phyloP scores from a whole-genome alignment of 257 asterid species.

The Leptodermis oblonga region DNA sequence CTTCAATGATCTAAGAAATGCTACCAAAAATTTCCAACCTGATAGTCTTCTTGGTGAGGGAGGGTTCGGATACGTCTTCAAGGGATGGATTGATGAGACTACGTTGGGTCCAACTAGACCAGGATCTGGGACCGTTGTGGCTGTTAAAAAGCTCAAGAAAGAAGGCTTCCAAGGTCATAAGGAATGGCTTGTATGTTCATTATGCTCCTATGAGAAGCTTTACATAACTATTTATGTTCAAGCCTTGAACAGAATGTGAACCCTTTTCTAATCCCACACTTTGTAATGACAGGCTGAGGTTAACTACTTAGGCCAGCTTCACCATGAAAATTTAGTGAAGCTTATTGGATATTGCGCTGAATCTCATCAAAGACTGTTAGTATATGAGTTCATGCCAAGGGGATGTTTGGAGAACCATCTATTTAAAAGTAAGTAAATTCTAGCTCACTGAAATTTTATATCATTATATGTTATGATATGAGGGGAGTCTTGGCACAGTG shows the following conservation, averaged over 20 bases:
- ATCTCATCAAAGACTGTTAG: slow-evolving; percentile 51
- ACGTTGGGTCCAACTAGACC: slow-evolving; percentile 47
- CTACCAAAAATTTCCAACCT: slow-evolving; percentile 54
- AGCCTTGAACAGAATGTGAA: not conserved
- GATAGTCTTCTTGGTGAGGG: slow-evolving; percentile 79
- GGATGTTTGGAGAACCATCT: slow-evolving; percentile 83
- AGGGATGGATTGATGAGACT: slow-evolving; percentile 68
- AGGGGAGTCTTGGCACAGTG: too few relatives aligned
- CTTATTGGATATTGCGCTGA: slow-evolving; percentile 72
- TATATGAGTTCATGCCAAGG: slow-evolving; percentile 65
- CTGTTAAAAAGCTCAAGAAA: slow-evolving; percentile 58
- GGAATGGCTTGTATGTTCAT: slow-evolving; percentile 70
- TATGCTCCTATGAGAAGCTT: not conserved
- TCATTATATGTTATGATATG: not conserved
- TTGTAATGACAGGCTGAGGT: slow-evolving; percentile 51
- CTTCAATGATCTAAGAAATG: slow-evolving; percentile 58
- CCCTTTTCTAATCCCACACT: not conserved
- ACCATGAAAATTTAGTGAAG: slow-evolving; percentile 62
- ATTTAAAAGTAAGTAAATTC: slow-evolving; percentile 43
- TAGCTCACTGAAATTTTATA: not conserved
- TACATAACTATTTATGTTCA: too few relatives aligned
- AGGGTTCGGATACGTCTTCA: slow-evolving; percentile 72
- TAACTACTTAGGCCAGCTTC: slow-evolving; percentile 56
- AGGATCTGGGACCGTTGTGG: slow-evolving; percentile 64
- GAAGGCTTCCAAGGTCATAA: slow-evolving; percentile 71